These are phyloP conservation scores for Cercospora zeae-maydis DNA, from an alignment of 2,329 filamentous ascomycete genomes.

Conservation along the genomic window DNA sequence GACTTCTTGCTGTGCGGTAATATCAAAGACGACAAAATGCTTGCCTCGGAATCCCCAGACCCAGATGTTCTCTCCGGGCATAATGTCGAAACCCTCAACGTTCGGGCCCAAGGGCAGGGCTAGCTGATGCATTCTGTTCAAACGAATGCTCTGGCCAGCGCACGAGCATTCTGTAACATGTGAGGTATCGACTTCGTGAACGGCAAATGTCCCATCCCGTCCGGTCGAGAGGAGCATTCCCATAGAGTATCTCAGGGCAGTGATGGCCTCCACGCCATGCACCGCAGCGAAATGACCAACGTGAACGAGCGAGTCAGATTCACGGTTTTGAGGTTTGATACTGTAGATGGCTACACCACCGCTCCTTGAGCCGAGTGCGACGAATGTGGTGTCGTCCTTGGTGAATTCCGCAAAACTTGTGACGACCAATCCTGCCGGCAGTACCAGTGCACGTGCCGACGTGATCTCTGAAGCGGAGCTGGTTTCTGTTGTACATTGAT, in stretches of 20 bases:
- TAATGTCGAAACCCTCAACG: constrained; percentile 69
- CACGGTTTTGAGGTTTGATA: neutral
- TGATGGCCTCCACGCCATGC: constrained; percentile 63
- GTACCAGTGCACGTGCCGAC: neutral
- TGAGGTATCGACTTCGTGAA: constrained; percentile 48
- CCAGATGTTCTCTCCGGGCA: constrained; percentile 55
- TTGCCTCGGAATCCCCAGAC: constrained; percentile 79
- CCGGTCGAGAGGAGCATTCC: constrained; percentile 64
- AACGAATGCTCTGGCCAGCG: constrained; percentile 24
- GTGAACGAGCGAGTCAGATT: neutral
- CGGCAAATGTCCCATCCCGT: constrained; percentile 71
- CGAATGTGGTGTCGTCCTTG: neutral
- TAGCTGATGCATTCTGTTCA: constrained; percentile 64
- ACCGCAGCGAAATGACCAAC: constrained; percentile 12
- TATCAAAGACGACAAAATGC: constrained; percentile 78
- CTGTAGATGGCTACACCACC: constrained; percentile 50
- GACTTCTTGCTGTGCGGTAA: constrained; percentile 65
- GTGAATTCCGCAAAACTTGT: constrained; percentile 45
- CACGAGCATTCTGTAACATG: constrained; percentile 14
- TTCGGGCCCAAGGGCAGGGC: constrained; percentile 69
- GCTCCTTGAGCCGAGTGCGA: constrained; percentile 53
- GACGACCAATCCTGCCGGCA: constrained; percentile 42
- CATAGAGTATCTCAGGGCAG: constrained; percentile 50
- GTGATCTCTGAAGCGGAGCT: neutral
- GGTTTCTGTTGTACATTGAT: neutral